phyloP scores from a whole-genome alignment of 2,329 filamentous ascomycete genomes.

The Aciculosporium take region DNA sequence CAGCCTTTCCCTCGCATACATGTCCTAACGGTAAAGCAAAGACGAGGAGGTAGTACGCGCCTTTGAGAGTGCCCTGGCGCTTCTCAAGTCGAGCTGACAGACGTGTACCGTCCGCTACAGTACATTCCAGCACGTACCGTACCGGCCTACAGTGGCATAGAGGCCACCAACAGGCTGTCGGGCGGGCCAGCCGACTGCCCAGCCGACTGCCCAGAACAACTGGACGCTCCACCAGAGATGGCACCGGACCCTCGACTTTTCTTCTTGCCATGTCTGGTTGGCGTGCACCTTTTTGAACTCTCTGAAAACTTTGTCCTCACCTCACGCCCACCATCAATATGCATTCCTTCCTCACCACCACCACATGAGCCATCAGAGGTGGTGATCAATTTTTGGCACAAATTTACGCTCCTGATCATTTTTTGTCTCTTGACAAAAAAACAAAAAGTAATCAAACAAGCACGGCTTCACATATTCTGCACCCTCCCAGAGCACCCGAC shows the following conservation, averaged over 20 bases:
- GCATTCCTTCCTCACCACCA: not conserved
- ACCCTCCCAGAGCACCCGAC: not conserved
- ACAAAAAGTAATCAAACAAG: not conserved
- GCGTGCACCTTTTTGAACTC: not conserved
- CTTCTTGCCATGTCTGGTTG: too few species aligned
- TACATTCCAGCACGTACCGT: too few species aligned
- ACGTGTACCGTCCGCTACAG: too few species aligned
- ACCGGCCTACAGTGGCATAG: not conserved
- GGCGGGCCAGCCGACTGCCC: too few species aligned
- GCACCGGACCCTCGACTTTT: too few species aligned
- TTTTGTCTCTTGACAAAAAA: not conserved
- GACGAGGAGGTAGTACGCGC: conserved; percentile 44
- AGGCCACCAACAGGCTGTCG: too few species aligned
- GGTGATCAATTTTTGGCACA: not conserved
- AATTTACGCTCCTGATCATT: too few species aligned
- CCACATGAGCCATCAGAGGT: not conserved
- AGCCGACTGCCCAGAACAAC: not conserved
- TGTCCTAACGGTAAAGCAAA: conserved; percentile 11
- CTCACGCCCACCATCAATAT: not conserved
- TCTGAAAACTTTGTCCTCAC: not conserved
- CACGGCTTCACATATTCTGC: not conserved
- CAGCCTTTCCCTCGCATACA: not conserved
- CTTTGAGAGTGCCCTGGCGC: conserved; percentile 46
- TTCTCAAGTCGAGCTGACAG: conserved; percentile 28
- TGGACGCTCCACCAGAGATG: too few species aligned